phyloP scores from a whole-genome alignment of 23 red algal species.

The Gracilaria domingensis region DNA sequence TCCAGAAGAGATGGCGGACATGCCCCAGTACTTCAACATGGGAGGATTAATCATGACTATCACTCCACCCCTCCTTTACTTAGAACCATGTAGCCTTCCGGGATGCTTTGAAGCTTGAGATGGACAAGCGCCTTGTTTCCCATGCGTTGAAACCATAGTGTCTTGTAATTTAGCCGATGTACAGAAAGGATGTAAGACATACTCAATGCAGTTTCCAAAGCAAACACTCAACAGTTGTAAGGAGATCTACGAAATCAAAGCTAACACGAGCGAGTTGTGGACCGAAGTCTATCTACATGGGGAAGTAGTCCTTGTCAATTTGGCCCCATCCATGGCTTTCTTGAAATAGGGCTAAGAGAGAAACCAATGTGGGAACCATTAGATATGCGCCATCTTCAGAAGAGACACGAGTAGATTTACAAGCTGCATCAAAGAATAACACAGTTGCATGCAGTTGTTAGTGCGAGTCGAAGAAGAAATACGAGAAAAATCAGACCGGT shows the following conservation, averaged over 20 bases:
- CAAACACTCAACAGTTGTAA: not conserved
- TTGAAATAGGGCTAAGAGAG: not conserved
- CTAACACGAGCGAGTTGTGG: not conserved
- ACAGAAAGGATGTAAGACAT: too few species aligned
- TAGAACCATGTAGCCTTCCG: too few species aligned
- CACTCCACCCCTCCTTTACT: too few species aligned
- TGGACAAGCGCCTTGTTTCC: not conserved
- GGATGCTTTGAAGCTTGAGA: not conserved
- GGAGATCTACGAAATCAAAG: not conserved
- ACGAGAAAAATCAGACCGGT: not conserved
- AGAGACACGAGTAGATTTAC: not conserved
- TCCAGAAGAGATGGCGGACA: too few species aligned
- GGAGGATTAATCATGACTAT: too few species aligned
- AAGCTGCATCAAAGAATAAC: not conserved
- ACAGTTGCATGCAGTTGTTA: constrained; percentile 15
- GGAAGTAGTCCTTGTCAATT: not conserved
- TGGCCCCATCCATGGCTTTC: not conserved
- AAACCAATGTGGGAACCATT: not conserved
- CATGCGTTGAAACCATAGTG: not conserved
- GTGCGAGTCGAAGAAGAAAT: not conserved
- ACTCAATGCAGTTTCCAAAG: not conserved
- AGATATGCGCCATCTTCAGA: not conserved
- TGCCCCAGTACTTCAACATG: too few species aligned
- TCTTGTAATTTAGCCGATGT: too few species aligned
- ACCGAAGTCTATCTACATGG: not conserved